These are phyloP conservation scores for Termitomyces bulborhizus DNA, from an alignment of 768 basidiomycete species.

Conservation along the genomic window DNA sequence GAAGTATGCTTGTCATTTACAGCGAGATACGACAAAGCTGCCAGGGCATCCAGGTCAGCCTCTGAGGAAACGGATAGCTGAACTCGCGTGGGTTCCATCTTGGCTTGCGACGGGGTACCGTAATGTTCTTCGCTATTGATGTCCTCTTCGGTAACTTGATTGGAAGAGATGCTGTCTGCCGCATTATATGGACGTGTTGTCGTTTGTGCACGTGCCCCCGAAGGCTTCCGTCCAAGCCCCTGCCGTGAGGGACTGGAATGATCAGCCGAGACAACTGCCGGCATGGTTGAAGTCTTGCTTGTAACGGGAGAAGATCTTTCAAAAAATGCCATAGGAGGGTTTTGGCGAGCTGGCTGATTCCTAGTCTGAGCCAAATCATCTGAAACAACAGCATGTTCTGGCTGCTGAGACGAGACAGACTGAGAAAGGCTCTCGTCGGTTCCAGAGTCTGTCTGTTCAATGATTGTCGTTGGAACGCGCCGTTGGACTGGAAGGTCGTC, in stretches of 20 bases:
- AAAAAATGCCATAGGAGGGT: slow-evolving; percentile 33
- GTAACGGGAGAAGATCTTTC: slow-evolving; percentile 15
- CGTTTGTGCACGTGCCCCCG: slow-evolving; percentile 75
- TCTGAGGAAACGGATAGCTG: slow-evolving; percentile 24
- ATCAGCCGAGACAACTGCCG: slow-evolving; percentile 18
- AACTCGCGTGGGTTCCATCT: slow-evolving; percentile 5
- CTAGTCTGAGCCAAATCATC: slow-evolving; percentile 7
- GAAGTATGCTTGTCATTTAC: slow-evolving; percentile 30
- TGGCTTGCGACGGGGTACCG: slow-evolving; percentile 2
- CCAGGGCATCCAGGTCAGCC: slow-evolving; percentile 66
- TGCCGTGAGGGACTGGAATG: slow-evolving; percentile 30
- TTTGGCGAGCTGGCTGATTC: slow-evolving; percentile 24
- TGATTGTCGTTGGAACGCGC: slow-evolving; percentile 40
- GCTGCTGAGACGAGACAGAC: slow-evolving; percentile 2
- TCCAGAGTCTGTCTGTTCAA: slow-evolving; percentile 33
- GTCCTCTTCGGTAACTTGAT: slow-evolving; percentile 28
- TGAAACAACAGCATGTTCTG: background rate
- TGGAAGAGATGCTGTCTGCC: slow-evolving; percentile 30
- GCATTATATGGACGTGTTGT: slow-evolving; percentile 34
- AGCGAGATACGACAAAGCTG: slow-evolving; percentile 72
- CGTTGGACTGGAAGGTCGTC: slow-evolving; percentile 15
- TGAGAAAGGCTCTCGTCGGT: slow-evolving; percentile 20
- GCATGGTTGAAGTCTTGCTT: slow-evolving; percentile 12
- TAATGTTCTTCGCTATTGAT: slow-evolving; percentile 19
- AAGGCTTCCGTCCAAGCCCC: slow-evolving; percentile 63